A percentile compares a stretch with the other conserved stretches of the same genome.
Evolutionary conservation across 2,329 filamentous ascomycete species (phyloP).

Genomic region (Claviceps quebecensis): DNA sequence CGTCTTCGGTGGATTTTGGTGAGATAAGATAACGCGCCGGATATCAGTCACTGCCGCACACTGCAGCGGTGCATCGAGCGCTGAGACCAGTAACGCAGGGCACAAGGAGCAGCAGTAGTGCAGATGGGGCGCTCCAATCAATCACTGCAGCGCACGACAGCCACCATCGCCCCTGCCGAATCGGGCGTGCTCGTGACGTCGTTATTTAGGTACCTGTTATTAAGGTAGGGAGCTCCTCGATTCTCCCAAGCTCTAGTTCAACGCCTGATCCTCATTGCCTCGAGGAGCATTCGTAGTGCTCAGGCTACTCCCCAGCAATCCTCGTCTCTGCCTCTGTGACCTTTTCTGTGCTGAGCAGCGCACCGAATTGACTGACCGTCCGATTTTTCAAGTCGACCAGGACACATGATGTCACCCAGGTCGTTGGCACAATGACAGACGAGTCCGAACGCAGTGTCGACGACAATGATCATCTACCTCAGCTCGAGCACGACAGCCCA

Average conservation of each 20-base stretch:
- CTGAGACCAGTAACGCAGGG: too few relatives aligned
- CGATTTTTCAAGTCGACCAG: not conserved
- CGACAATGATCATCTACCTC: not conserved
- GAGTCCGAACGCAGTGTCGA: conserved; percentile 4
- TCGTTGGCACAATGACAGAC: conserved; percentile 6
- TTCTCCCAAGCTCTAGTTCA: not conserved
- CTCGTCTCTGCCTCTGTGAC: not conserved
- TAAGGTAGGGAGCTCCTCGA: not conserved
- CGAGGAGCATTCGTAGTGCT: not conserved
- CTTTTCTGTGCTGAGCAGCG: not conserved
- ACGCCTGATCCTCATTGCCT: not conserved
- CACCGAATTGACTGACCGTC: not conserved
- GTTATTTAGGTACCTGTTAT: too few relatives aligned
- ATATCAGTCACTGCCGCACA: not conserved
- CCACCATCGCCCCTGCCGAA: too few relatives aligned
- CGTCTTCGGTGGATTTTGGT: too few relatives aligned
- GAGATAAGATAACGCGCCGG: not conserved
- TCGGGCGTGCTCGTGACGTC: not conserved
- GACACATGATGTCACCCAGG: conserved; percentile 3
- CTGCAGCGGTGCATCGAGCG: too few relatives aligned
- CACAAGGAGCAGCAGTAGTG: not conserved
- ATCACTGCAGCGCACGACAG: not conserved
- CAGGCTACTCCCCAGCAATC: not conserved
- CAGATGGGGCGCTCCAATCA: not conserved
- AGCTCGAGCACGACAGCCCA: not conserved